Conservation (phyloP, 306 rosid species). For the Fragaria nilgerrensis region DNA sequence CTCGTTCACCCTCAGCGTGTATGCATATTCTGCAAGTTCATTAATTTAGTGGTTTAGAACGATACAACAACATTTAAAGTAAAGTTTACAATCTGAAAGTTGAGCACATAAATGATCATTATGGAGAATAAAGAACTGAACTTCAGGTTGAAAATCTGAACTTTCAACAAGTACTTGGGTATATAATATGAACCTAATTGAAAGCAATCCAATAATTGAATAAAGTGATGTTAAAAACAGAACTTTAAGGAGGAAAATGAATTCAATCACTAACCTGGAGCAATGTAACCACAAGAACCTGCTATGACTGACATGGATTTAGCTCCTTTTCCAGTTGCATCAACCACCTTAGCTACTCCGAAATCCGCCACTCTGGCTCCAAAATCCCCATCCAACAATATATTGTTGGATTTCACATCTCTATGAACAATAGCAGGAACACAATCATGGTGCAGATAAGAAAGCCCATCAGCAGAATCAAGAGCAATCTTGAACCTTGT, state of each 20-base stretch:
- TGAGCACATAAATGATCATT: background rate
- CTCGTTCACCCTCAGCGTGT: constrained; percentile 87
- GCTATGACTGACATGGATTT: constrained; percentile 87
- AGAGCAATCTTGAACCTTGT: constrained; percentile 77
- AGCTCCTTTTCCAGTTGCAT: constrained; percentile 49
- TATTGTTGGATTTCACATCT: constrained; percentile 89
- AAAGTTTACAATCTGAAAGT: background rate
- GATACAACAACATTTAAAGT: background rate
- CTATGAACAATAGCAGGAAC: constrained; percentile 91
- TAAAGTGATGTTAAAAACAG: background rate
- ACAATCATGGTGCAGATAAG: constrained; percentile 93
- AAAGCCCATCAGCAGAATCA: constrained; percentile 93
- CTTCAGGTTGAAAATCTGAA: background rate
- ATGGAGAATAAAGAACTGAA: background rate
- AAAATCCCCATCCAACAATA: constrained; percentile 77
- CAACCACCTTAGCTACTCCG: constrained; percentile 81
- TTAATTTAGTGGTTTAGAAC: background rate
- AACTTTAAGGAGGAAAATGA: background rate
- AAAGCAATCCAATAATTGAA: background rate
- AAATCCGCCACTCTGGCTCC: constrained; percentile 92
- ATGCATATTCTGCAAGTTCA: constrained; percentile 75
- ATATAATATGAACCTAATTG: background rate
- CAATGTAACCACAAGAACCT: constrained; percentile 95
- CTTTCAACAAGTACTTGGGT: background rate
- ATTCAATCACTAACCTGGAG: constrained; percentile 63